phyloP scores from a whole-genome alignment of 2,329 filamentous ascomycete species.

The Thielaviopsis punctulata region DNA sequence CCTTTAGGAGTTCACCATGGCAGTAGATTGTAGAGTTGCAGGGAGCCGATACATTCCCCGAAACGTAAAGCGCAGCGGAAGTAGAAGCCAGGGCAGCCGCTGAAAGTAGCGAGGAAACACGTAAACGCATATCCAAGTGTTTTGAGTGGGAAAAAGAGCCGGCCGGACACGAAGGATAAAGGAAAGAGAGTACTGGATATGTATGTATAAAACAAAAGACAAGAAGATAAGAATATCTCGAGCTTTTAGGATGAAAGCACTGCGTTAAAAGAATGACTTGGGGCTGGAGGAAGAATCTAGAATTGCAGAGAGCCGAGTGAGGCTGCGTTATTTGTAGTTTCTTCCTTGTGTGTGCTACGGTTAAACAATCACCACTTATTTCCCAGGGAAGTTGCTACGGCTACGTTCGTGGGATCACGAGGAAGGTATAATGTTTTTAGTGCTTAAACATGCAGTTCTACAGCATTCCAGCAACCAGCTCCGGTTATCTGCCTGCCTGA shows the following conservation, averaged over 20 bases:
- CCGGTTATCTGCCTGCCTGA: neutral
- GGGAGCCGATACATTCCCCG: conserved; percentile 43
- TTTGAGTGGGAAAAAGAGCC: neutral
- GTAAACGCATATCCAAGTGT: neutral
- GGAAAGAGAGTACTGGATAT: neutral
- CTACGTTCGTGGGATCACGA: no score
- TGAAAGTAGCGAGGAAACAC: neutral
- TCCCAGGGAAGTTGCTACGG: neutral
- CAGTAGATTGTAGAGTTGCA: conserved; percentile 54
- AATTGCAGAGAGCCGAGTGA: neutral
- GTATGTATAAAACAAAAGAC: neutral
- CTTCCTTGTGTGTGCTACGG: no score
- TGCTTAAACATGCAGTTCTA: no score
- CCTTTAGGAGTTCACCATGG: conserved; percentile 42
- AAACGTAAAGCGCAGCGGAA: conserved; percentile 32
- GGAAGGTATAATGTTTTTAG: neutral
- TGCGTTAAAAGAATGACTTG: neutral
- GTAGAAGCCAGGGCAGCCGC: conserved; percentile 9
- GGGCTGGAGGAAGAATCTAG: neutral
- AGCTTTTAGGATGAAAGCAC: neutral
- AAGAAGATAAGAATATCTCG: neutral
- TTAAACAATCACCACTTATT: neutral
- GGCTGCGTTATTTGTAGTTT: neutral
- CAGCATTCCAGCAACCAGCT: no score
- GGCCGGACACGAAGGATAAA: neutral